Percentiles rank a stretch among this genome's conserved stretches.
These are phyloP conservation scores for Styphnolobium japonicum DNA, from an alignment of 306 rosid species.

Conservation along the genomic window DNA sequence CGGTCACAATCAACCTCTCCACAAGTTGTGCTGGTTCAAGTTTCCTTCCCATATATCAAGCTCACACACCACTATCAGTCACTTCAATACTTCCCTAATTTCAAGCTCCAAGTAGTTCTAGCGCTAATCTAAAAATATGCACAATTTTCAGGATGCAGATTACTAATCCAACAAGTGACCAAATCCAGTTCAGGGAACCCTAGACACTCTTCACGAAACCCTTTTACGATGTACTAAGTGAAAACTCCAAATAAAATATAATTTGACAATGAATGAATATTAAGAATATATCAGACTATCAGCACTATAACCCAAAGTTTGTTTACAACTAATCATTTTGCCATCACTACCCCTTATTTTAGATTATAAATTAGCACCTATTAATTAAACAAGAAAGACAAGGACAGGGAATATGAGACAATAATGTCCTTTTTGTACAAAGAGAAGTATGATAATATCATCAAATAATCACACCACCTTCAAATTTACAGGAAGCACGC, in stretches of 20 bases:
- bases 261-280: neutral
- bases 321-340: neutral
- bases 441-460: neutral
- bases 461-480: neutral
- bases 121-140: neutral
- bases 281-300: neutral
- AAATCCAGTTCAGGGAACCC: neutral
- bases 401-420: neutral
- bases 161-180: neutral
- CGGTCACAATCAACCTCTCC: neutral
- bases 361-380: too few species aligned
- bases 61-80: neutral
- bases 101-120: neutral
- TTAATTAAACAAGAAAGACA: neutral
- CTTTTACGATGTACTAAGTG: neutral
- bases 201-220: neutral
- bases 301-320: neutral
- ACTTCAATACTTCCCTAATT: neutral
- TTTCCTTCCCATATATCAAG: neutral
- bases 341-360: too few species aligned
- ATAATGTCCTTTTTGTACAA: neutral
- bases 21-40: neutral
- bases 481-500: neutral
- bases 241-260: neutral
- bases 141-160: neutral